Evolutionary conservation across 352 stramenopile genomes (phyloP).

Genomic region (Albugo candida): DNA sequence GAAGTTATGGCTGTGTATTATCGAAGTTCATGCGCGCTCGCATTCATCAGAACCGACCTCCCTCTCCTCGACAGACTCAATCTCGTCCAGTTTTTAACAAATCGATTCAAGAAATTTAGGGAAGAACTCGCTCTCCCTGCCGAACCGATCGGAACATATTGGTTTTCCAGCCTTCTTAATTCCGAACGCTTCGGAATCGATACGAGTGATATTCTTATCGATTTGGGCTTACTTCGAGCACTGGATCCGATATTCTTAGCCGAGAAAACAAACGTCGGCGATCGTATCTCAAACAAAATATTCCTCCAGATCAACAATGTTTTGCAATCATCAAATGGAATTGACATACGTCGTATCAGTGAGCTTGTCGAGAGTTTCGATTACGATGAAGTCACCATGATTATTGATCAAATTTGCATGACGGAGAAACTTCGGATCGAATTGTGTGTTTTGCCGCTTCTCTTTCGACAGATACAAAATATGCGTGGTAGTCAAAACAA

Average conservation of each 20-base stretch:
- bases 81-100: too few relatives aligned
- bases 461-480: constrained; percentile 1
- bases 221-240: constrained; percentile 4
- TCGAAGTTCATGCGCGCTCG: constrained; percentile 1
- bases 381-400: not conserved
- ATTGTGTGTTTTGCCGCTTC: constrained; percentile 4
- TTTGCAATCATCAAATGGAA: constrained; percentile 1
- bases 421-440: not conserved
- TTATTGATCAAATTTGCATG: constrained; percentile 1
- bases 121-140: too few relatives aligned
- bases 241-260: constrained; percentile 3
- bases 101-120: too few relatives aligned
- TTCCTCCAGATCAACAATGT: not conserved
- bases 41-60: not conserved
- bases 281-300: constrained; percentile 1
- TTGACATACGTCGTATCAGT: constrained; percentile 1
- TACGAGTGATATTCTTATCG: constrained; percentile 1
- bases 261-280: constrained; percentile 1
- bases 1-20: constrained; percentile 3
- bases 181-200: not conserved
- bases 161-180: too few relatives aligned
- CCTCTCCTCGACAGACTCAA: not conserved
- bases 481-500: too few relatives aligned
- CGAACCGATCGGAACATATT: too few relatives aligned
- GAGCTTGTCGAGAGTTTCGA: not conserved